These are phyloP conservation scores for Monilinia fructicola DNA, from an alignment of 2,329 filamentous ascomycete species.

Conservation along the genomic window DNA sequence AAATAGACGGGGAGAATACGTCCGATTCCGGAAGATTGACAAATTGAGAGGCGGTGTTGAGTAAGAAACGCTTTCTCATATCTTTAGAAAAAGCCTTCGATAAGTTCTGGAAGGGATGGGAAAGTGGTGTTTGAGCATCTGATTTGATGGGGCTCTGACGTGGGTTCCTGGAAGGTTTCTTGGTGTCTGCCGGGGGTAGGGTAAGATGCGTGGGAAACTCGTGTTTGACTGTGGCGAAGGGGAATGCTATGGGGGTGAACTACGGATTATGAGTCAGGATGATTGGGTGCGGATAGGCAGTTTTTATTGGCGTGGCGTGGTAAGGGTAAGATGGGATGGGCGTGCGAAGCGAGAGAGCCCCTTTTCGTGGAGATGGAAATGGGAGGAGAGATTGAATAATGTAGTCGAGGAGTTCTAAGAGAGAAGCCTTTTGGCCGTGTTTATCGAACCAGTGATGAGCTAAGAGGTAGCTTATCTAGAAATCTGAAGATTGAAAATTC, in stretches of 20 bases:
- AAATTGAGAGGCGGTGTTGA: too few relatives aligned
- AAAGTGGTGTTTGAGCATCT: neutral
- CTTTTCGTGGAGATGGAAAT: neutral
- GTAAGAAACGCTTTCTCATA: neutral
- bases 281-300: neutral
- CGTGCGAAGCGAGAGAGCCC: conserved; percentile 7
- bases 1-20: neutral
- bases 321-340: neutral
- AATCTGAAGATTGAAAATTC: neutral
- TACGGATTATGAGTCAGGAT: neutral
- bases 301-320: neutral
- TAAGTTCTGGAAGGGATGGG: neutral
- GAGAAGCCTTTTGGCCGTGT: neutral
- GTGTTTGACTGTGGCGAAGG: conserved; percentile 9
- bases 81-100: neutral
- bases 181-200: too few relatives aligned
- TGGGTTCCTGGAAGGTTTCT: neutral
- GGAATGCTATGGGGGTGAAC: neutral
- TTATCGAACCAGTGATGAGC: neutral
- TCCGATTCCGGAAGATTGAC: neutral
- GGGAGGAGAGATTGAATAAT: too few relatives aligned
- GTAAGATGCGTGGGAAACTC: neutral
- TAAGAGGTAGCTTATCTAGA: neutral
- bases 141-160: neutral
- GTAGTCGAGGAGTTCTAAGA: neutral